A percentile compares a stretch with the other conserved stretches of the same genome.
Conservation (phyloP, 1,284 basidiomycete species). For the Puccinia sorghi region DNA sequence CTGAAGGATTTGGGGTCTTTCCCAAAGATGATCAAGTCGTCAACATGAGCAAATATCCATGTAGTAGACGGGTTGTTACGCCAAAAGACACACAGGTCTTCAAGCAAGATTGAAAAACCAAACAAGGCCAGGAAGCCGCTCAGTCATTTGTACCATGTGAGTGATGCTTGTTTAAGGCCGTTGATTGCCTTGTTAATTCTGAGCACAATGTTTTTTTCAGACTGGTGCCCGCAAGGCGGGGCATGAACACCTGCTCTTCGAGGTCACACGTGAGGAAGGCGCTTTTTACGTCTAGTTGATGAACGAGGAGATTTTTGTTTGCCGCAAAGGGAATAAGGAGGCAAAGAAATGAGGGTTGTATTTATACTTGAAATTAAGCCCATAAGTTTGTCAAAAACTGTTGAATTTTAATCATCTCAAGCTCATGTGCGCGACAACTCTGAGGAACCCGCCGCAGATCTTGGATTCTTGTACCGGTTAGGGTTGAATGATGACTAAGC, state of each 20-base stretch:
- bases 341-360: too few relatives aligned
- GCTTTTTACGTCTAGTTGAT: not conserved
- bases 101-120: not conserved
- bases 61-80: not conserved
- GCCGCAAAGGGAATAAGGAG: too few relatives aligned
- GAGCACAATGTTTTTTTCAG: not conserved
- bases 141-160: not conserved
- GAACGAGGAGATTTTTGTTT: too few relatives aligned
- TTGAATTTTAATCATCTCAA: too few relatives aligned
- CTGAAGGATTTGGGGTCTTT: not conserved
- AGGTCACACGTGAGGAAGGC: not conserved
- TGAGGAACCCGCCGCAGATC: too few relatives aligned
- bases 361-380: too few relatives aligned
- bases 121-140: not conserved
- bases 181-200: conserved; percentile 20
- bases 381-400: not conserved
- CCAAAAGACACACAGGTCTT: not conserved
- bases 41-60: not conserved
- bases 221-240: not conserved
- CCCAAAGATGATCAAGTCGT: not conserved
- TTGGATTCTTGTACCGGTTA: too few relatives aligned
- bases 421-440: too few relatives aligned
- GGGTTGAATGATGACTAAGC: too few relatives aligned
- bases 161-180: conserved; percentile 14
- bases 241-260: not conserved